Evolutionary conservation across 2,329 filamentous ascomycete genomes (phyloP).

Genomic region (Diaporthe batatas): DNA sequence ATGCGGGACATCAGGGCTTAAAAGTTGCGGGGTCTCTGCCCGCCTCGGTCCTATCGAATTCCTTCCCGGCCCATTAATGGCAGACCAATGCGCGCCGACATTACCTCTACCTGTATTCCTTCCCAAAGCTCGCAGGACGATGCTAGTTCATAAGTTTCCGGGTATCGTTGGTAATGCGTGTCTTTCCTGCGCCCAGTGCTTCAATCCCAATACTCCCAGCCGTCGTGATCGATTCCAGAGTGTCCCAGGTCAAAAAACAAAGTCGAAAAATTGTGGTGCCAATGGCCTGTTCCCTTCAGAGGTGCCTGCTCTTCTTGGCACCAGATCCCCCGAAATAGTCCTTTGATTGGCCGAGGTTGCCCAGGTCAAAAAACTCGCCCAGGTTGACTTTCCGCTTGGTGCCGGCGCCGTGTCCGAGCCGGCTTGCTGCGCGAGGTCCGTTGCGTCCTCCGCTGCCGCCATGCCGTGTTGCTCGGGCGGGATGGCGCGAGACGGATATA

Average conservation of each 20-base stretch:
- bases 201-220: slow-evolving; percentile 32
- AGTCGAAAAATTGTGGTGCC: slow-evolving; percentile 1
- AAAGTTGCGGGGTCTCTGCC: slow-evolving; percentile 15
- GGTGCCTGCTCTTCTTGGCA: slow-evolving; percentile 65
- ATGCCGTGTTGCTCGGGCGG: slow-evolving; percentile 43
- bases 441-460: slow-evolving; percentile 45
- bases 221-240: slow-evolving; percentile 6
- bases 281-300: slow-evolving; percentile 46
- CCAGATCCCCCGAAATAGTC: slow-evolving; percentile 66
- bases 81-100: slow-evolving; percentile 31
- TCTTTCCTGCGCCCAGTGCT: slow-evolving; percentile 22
- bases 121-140: slow-evolving; percentile 36
- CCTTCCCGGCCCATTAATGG: slow-evolving; percentile 1
- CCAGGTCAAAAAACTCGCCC: slow-evolving; percentile 81
- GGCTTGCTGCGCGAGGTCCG: slow-evolving; percentile 49
- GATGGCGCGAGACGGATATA: slow-evolving; percentile 36
- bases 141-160: slow-evolving; percentile 38
- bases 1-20: slow-evolving; percentile 31
- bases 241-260: slow-evolving; percentile 14
- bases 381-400: slow-evolving; percentile 81
- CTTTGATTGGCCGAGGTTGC: slow-evolving; percentile 72
- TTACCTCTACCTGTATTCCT: slow-evolving; percentile 38
- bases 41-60: not conserved
- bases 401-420: slow-evolving; percentile 74
- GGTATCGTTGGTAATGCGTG: slow-evolving; percentile 38